Base-by-base conservation (phyloP, 345 rosid species). In the Brassica carinata region DNA sequence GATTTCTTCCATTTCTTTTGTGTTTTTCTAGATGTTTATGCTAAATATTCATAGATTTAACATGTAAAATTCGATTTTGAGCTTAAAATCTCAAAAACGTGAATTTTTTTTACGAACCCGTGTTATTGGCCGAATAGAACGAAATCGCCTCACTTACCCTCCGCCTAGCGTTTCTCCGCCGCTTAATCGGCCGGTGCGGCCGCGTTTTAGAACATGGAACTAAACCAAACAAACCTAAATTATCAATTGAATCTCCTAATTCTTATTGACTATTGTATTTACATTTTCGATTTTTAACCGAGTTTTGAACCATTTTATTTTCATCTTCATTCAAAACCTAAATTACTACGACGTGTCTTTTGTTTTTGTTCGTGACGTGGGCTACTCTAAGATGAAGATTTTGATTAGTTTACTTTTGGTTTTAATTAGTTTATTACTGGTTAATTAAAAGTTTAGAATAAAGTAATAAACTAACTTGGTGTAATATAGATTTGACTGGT, bases 211-310 rank as follows among this genome's bases (percentile, higher is more conserved):
- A 19, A 19, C 23, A 19, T 15, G 58, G 48, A 62, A 38, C 30
- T 67, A 59, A 66, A 79, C 74, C 64, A 33, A 67, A 57, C 73
- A 2, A 79, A 67, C 78, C 73, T 79, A 66, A 79, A 62, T 62
- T 62, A 61, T 59, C 27, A 26, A 5, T 26, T 61, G 15, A 26
- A 61, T 4, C 33, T 26, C 33, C 65, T 61, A 26, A 7, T 61
- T 26, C 14, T 23, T 6, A 2, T 0, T 62, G 65, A 27, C 65
- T 62, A 11, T 27, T 5, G 0, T 27, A 59, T 19, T 36, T 40
- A 23, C 13, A 11, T n/a, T 53, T n/a, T 53, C 30, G n/a, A 26
- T 59, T 59, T 4, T 27, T 8, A 69, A 69, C 62, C 63, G 57
- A 7, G 61, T 62, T 62, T 59, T 58, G 59, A 53, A 77, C 33